Evolutionary conservation across 768 basidiomycete species (phyloP).

Genomic region (Punctularia strigosozonata): DNA sequence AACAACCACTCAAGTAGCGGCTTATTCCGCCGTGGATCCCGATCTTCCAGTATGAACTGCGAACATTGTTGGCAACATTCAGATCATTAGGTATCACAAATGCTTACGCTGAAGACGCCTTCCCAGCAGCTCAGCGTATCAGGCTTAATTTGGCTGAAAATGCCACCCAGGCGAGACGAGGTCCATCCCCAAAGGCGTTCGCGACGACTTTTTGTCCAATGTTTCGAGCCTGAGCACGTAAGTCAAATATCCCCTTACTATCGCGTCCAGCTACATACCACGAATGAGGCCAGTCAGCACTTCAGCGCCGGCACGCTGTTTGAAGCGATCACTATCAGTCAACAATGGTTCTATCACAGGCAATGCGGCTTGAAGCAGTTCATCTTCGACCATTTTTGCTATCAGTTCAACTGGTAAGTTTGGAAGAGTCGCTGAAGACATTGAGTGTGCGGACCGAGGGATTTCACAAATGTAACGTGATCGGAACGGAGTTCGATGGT

Average conservation of each 20-base stretch:
- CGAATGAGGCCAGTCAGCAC: constrained; percentile 64
- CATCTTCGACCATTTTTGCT: constrained; percentile 60
- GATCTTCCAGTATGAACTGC: constrained; percentile 31
- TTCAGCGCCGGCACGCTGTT: constrained; percentile 74
- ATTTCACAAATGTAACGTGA: constrained; percentile 36
- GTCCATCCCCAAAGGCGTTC: constrained; percentile 68
- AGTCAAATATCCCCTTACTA: too few relatives aligned
- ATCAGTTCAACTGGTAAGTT: constrained; percentile 3
- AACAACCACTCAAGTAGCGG: constrained; percentile 70
- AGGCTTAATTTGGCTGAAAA: constrained; percentile 71
- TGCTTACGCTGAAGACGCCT: constrained; percentile 42
- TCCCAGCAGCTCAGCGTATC: constrained; percentile 78
- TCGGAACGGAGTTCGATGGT: constrained; percentile 46
- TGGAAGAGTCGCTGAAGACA: constrained; percentile 9
- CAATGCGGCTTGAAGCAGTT: constrained; percentile 39
- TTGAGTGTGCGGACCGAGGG: constrained; percentile 37
- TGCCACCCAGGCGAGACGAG: constrained; percentile 40
- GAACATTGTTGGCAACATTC: not conserved
- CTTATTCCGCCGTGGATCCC: constrained; percentile 72
- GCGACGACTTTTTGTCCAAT: constrained; percentile 53
- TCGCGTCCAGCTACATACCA: too few relatives aligned
- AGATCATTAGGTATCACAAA: constrained; percentile 1
- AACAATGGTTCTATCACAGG: constrained; percentile 48
- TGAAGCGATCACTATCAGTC: constrained; percentile 63
- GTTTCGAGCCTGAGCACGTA: constrained; percentile 54